These are phyloP conservation scores for Oryza meridionalis DNA, from an alignment of 176 grass and related monocot genomes.

Conservation along the genomic window DNA sequence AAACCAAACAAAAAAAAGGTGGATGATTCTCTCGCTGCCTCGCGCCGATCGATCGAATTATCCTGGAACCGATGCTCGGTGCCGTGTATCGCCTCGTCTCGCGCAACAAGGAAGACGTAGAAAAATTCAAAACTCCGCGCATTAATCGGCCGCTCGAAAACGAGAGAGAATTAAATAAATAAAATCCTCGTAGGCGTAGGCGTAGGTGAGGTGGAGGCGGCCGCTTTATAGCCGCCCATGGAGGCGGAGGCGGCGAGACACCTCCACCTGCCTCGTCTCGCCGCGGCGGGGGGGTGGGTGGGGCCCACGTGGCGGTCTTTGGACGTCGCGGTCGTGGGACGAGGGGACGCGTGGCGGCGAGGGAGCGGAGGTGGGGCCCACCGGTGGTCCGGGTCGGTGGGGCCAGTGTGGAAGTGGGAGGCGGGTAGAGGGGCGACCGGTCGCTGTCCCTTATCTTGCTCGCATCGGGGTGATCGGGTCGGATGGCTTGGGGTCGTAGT, in stretches of 20 bases:
- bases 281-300: conserved; percentile 21
- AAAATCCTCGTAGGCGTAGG: neutral
- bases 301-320: neutral
- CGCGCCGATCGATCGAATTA: neutral
- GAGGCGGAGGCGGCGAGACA: conserved; percentile 25
- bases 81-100: neutral
- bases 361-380: neutral
- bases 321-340: too few relatives aligned
- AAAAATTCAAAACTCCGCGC: neutral
- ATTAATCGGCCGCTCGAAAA: neutral
- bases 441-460: conserved; percentile 28
- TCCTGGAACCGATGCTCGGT: conserved; percentile 16
- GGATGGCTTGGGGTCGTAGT: neutral
- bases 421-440: neutral
- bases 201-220: neutral
- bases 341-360: conserved; percentile 34
- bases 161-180: neutral
- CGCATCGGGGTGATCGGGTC: neutral
- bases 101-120: neutral
- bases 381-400: neutral
- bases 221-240: conserved; percentile 36
- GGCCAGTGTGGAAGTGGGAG: neutral
- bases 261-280: neutral
- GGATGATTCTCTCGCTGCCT: neutral
- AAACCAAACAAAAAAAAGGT: neutral